Evolutionary conservation across 441 rosid species (phyloP).

Genomic region (Pelargonium citronellum): DNA sequence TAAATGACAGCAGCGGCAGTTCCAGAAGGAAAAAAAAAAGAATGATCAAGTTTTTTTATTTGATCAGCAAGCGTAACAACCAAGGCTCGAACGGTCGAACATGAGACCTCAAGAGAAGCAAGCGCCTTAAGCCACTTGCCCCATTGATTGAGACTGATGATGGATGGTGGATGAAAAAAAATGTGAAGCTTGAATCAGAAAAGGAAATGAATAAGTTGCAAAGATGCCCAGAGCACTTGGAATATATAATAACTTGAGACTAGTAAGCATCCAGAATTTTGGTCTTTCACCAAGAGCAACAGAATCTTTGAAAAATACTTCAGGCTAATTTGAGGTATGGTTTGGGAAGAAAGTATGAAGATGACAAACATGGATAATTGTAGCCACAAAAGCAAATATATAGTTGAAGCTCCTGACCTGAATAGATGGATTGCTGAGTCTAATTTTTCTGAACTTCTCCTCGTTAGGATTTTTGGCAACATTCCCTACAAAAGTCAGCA

Average conservation of each 20-base stretch:
- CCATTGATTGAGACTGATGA: too few species aligned
- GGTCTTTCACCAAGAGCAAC: neutral
- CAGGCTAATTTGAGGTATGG: too few species aligned
- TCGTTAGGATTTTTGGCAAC: conserved; percentile 81
- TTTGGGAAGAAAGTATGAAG: too few species aligned
- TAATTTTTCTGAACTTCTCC: conserved; percentile 89
- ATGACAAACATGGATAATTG: neutral
- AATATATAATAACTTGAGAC: neutral
- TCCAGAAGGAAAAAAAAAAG: neutral
- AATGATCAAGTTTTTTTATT: too few species aligned
- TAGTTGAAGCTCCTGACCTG: conserved; percentile 49
- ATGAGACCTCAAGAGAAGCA: too few species aligned
- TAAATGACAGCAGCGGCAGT: neutral
- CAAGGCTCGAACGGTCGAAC: too few species aligned
- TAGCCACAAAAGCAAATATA: neutral
- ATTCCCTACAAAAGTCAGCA: conserved; percentile 79
- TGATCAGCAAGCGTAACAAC: too few species aligned
- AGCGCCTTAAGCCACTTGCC: too few species aligned
- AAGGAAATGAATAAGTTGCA: too few species aligned
- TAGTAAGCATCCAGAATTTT: neutral
- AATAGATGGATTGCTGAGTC: conserved; percentile 73
- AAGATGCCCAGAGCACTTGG: neutral
- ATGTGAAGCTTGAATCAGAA: neutral
- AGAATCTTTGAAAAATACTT: neutral
- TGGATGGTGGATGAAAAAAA: neutral